phyloP scores from a whole-genome alignment of 1,284 basidiomycete genomes.

The Fomitiporia mediterranea region DNA sequence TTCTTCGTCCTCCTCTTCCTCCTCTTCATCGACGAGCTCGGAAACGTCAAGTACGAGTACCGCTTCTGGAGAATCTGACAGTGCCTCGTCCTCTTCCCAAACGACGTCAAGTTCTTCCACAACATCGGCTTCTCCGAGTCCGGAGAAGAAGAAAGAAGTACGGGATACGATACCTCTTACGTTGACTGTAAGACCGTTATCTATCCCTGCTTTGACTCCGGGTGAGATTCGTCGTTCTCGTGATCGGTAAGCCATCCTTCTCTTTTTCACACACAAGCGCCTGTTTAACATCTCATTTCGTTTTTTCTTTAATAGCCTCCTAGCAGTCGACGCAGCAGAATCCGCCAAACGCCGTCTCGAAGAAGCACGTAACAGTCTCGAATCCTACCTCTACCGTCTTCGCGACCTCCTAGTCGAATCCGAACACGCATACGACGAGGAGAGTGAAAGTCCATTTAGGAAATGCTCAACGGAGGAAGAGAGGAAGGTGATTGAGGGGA shows the following conservation, averaged over 20 bases:
- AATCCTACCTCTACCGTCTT: conserved; percentile 88
- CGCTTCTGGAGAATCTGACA: conserved; percentile 25
- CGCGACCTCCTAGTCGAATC: conserved; percentile 80
- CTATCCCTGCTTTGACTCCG: conserved; percentile 65
- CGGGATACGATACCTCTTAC: conserved; percentile 57
- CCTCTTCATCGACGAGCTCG: conserved; percentile 24
- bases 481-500: conserved; percentile 56
- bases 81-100: conserved; percentile 29
- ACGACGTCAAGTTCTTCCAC: conserved; percentile 20
- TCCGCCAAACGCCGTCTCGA: conserved; percentile 73
- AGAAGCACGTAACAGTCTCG: conserved; percentile 89
- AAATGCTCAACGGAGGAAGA: conserved; percentile 76
- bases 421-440: too few species aligned
- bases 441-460: conserved; percentile 65
- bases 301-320: conserved; percentile 62
- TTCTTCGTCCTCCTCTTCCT: conserved; percentile 38
- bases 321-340: conserved; percentile 78
- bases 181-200: conserved; percentile 57
- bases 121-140: conserved; percentile 23
- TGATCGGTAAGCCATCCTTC: conserved; percentile 50
- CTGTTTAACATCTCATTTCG: conserved; percentile 1
- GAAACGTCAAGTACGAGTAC: conserved; percentile 12
- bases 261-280: conserved; percentile 1
- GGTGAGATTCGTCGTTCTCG: conserved; percentile 70
- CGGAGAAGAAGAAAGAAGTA: conserved; percentile 35